phyloP scores from a whole-genome alignment of 2,329 filamentous ascomycete genomes.

The Falciphora oryzae region DNA sequence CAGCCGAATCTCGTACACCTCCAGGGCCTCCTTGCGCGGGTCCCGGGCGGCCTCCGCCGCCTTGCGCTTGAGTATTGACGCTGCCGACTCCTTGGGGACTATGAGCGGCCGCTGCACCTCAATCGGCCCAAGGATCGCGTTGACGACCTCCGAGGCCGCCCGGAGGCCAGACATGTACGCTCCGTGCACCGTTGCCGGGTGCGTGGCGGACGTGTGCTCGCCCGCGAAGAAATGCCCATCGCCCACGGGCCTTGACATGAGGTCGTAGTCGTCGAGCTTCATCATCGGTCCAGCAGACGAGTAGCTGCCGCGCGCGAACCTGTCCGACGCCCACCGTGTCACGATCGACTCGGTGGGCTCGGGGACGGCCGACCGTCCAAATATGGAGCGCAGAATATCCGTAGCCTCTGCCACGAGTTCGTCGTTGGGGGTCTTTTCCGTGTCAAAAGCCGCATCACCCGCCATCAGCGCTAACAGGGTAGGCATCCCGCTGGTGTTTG shows the following conservation, averaged over 20 bases:
- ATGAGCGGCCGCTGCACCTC: slow-evolving; percentile 71
- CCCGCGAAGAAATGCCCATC: slow-evolving; percentile 75
- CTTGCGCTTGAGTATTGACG: slow-evolving; percentile 48
- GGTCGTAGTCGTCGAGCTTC: slow-evolving; percentile 81
- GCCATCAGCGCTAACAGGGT: slow-evolving; percentile 92
- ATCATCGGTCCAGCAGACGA: slow-evolving; percentile 86
- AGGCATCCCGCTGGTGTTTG: slow-evolving; percentile 81
- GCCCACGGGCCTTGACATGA: slow-evolving; percentile 77
- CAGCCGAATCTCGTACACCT: slow-evolving; percentile 51
- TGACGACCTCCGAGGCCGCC: slow-evolving; percentile 79
- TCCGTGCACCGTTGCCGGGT: slow-evolving; percentile 94
- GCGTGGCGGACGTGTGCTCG: slow-evolving; percentile 91
- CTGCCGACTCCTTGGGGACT: slow-evolving; percentile 46
- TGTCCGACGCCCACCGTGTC: slow-evolving; percentile 87
- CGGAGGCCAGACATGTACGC: slow-evolving; percentile 91
- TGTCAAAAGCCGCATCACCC: slow-evolving; percentile 85
- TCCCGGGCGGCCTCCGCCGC: slow-evolving; percentile 19
- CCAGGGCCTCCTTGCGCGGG: slow-evolving; percentile 38
- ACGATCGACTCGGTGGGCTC: slow-evolving; percentile 79
- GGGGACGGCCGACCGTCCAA: slow-evolving; percentile 61
- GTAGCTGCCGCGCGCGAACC: slow-evolving; percentile 89
- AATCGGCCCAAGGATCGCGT: slow-evolving; percentile 76
- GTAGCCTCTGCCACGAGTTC: slow-evolving; percentile 77
- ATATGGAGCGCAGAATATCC: slow-evolving; percentile 69
- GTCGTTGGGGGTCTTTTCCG: slow-evolving; percentile 70